Evolutionary conservation across 108 stramenopile species (phyloP).

Genomic region (Halocafeteria seosinensis): DNA sequence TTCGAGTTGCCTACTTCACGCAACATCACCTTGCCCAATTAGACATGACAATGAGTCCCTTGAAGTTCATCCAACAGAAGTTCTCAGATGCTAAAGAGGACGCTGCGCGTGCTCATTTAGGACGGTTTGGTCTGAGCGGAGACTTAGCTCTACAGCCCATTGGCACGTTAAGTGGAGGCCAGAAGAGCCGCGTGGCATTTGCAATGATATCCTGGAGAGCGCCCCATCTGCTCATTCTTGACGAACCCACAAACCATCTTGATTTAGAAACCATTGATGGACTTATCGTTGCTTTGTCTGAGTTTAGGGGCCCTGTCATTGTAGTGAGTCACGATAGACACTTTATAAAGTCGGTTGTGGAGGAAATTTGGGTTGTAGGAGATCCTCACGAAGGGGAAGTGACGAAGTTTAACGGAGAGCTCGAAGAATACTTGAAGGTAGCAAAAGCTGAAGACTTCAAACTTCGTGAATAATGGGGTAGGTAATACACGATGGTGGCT

Average conservation of each 20-base stretch:
- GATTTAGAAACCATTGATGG: slow-evolving; percentile 73
- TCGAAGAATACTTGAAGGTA: slow-evolving; percentile 59
- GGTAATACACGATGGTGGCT: no score
- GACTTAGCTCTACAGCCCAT: slow-evolving; percentile 76
- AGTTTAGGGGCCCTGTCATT: slow-evolving; percentile 56
- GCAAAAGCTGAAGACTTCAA: no score
- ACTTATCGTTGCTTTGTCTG: slow-evolving; percentile 55
- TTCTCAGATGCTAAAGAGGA: slow-evolving; percentile 63
- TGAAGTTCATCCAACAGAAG: slow-evolving; percentile 67
- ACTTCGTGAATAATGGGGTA: no score
- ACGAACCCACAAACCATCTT: slow-evolving; percentile 78
- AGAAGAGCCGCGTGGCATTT: slow-evolving; percentile 84
- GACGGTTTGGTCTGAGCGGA: slow-evolving; percentile 71
- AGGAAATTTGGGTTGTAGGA: slow-evolving; percentile 58
- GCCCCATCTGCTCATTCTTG: slow-evolving; percentile 87
- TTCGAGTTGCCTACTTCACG: slow-evolving; percentile 78
- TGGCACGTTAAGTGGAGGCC: slow-evolving; percentile 76
- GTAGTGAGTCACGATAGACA: slow-evolving; percentile 69
- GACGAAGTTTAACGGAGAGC: slow-evolving; percentile 42
- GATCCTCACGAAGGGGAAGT: slow-evolving; percentile 36
- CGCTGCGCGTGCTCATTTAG: slow-evolving; percentile 67
- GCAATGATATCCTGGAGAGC: slow-evolving; percentile 70
- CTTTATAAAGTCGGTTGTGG: slow-evolving; percentile 54
- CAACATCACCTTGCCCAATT: slow-evolving; percentile 88
- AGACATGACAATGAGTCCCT: slow-evolving; percentile 54